Evolutionary conservation across 1,139 yeast species (phyloP).

Genomic region (Arxiozyma bovina): DNA sequence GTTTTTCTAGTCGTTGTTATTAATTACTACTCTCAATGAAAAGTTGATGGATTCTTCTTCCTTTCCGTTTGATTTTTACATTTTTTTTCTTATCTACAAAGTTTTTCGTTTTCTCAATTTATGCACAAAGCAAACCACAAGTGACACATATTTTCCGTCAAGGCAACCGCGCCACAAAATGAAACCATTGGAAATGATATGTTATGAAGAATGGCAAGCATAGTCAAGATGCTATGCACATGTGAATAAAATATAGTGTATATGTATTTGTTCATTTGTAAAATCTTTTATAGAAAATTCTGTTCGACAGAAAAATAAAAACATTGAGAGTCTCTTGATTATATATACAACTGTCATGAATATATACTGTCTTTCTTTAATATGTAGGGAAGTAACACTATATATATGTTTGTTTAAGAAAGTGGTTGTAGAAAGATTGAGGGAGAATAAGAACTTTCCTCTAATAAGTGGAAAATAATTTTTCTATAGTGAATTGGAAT

Average conservation of each 20-base stretch:
- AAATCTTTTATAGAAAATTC: neutral
- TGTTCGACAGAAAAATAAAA: no score
- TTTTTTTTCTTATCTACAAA: neutral
- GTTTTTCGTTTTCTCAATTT: no score
- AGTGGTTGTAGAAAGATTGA: neutral
- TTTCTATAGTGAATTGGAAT: neutral
- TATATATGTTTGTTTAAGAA: no score
- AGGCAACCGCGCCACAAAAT: neutral
- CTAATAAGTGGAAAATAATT: neutral
- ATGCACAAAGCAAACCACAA: neutral
- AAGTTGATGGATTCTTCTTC: neutral
- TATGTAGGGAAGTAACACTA: neutral
- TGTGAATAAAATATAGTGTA: neutral
- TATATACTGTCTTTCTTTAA: no score
- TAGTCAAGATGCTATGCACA: no score
- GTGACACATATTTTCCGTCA: neutral
- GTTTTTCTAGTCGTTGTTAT: neutral
- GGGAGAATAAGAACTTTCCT: no score
- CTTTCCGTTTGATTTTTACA: neutral
- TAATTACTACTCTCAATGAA: no score
- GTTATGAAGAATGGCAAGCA: no score
- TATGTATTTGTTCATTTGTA: no score
- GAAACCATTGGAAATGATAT: neutral
- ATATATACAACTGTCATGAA: neutral
- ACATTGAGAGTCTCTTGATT: neutral